phyloP scores from a whole-genome alignment of 2,329 filamentous ascomycete genomes.

The Aureobasidium mangrovei region DNA sequence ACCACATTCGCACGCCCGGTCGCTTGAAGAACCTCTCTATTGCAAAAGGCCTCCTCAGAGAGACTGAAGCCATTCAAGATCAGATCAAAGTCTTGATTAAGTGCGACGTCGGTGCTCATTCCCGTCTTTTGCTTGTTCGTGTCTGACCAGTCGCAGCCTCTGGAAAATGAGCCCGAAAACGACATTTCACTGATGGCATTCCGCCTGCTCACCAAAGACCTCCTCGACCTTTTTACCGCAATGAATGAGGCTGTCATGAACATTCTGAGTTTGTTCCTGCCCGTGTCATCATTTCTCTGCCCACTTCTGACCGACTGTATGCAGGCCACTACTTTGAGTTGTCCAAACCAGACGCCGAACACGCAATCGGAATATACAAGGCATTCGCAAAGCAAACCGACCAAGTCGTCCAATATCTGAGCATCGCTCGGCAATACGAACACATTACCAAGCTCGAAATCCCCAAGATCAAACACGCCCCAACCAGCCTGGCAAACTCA shows the following conservation, averaged over 20 bases:
- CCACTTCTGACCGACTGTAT: conserved; percentile 15
- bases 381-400: conserved; percentile 89
- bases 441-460: conserved; percentile 88
- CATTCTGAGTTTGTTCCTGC: conserved; percentile 63
- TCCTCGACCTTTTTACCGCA: conserved; percentile 83
- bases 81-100: conserved; percentile 79
- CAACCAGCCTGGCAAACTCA: conserved; percentile 79
- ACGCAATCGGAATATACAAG: conserved; percentile 85
- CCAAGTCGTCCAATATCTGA: conserved; percentile 81
- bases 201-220: conserved; percentile 78
- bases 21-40: conserved; percentile 78
- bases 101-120: conserved; percentile 62
- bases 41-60: conserved; percentile 83
- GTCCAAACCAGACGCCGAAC: conserved; percentile 86
- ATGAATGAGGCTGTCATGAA: conserved; percentile 97
- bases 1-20: conserved; percentile 66
- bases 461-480: conserved; percentile 93
- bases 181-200: conserved; percentile 95
- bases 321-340: conserved; percentile 96
- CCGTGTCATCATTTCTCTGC: neutral
- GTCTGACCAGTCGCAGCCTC: conserved; percentile 47
- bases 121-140: neutral
- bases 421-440: conserved; percentile 80
- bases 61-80: conserved; percentile 82
- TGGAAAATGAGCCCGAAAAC: conserved; percentile 84